Base-by-base conservation (phyloP, 192 early-diverging fungal species). In the Backusella circina region DNA sequence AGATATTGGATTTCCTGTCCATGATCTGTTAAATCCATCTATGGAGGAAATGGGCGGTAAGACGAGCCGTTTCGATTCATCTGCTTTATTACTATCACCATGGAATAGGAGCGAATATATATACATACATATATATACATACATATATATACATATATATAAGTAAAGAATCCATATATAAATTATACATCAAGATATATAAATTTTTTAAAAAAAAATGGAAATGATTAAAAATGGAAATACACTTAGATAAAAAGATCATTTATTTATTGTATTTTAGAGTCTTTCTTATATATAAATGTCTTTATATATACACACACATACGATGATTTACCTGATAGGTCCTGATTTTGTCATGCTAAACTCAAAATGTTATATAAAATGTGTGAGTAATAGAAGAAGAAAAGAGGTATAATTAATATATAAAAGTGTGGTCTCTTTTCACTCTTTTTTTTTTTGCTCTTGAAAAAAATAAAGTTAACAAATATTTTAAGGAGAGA, bases 11-110 rank as follows among this genome's bases (percentile, higher is more conserved):
- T 51, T 51, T 72, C 54, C 30, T 18, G 28, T 5, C 37, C 69
- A 47, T 30, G 69, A 44, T 70, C 67, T 68, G 38, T 13, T 39
- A 70, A 70, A 70, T 30, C 39, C 69, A 47, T 70, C 69, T 23
- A 70, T 70, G 10, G 69, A 26, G 5, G 69, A 70, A 6, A 70
- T 70, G 6, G 69, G 69, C 26, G 69, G 69, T 47, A 70, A 31
- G 15, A 70, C 37, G 9, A 41, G 28, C 21, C 69, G 69, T 32
- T 70, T 73, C 21, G 38, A 47, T 18, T 70, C 39, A 70, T 70
- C 37, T 30, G 5, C 13, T 15, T 39, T 70, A 70, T 16, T 70
- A 70, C 54, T 61, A 61, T 61, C 10, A 61, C 3, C 54, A 28
- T 61, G 23, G 12, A 44, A 44, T 15, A 15, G 16, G n/a, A n/a